These are phyloP conservation scores for Combretum micranthum DNA, from an alignment of 345 rosid species.

Conservation along the genomic window DNA sequence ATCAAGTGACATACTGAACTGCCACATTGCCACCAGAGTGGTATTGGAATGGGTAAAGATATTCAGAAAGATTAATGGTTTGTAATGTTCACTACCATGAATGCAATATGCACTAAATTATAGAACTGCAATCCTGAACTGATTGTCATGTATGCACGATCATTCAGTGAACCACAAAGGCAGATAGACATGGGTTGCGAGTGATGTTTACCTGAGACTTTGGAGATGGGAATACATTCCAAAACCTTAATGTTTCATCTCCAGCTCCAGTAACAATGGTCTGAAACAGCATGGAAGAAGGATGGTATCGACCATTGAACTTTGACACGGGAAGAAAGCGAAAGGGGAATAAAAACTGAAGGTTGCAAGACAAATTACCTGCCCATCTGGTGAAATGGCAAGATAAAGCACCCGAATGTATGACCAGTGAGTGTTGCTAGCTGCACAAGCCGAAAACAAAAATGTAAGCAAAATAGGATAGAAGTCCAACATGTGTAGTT, in stretches of 20 bases:
- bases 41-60: too few relatives aligned
- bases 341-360: neutral
- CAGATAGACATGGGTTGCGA: neutral
- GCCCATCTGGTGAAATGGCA: slow-evolving; percentile 99
- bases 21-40: too few relatives aligned
- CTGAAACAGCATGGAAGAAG: slow-evolving; percentile 24
- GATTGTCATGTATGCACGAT: neutral
- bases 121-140: neutral
- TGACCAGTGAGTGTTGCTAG: slow-evolving; percentile 97
- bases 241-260: slow-evolving; percentile 92
- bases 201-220: slow-evolving; percentile 68
- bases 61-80: too few relatives aligned
- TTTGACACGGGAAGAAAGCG: neutral
- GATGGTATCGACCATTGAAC: neutral
- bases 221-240: slow-evolving; percentile 97
- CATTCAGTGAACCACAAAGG: neutral
- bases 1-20: too few relatives aligned
- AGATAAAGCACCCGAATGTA: slow-evolving; percentile 91
- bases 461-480: neutral
- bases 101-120: too few relatives aligned
- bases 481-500: slow-evolving; percentile 1
- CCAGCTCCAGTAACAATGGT: slow-evolving; percentile 99
- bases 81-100: too few relatives aligned
- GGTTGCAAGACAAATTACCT: slow-evolving; percentile 38
- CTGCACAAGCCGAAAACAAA: slow-evolving; percentile 31